Conservation (phyloP, 23 red algal genomes). For the Gracilaria domingensis region DNA sequence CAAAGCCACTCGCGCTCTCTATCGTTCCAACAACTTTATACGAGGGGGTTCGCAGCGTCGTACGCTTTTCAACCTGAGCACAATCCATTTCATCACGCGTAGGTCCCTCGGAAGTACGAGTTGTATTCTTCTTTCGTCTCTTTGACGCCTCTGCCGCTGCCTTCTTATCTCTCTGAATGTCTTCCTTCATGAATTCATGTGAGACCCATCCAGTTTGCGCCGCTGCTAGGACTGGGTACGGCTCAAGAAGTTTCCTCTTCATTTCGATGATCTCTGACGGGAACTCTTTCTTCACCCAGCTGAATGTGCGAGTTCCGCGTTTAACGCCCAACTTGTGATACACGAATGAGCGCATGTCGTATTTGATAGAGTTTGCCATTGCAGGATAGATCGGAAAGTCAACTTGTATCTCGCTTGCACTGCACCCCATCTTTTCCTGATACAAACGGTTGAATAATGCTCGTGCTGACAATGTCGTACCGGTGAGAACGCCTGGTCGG, state of each 20-base stretch:
- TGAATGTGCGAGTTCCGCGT: not conserved
- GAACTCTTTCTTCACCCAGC: not conserved
- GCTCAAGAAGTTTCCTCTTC: not conserved
- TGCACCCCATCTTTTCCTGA: not conserved
- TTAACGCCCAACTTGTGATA: not conserved
- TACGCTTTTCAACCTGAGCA: no score
- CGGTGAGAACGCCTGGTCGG: constrained; percentile 5
- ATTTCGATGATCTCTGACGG: not conserved
- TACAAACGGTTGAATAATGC: constrained; percentile 10
- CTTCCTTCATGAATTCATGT: not conserved
- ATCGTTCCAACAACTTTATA: no score
- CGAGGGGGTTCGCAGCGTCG: no score
- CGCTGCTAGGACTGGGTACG: not conserved
- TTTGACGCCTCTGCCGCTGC: not conserved
- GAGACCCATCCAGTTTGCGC: not conserved
- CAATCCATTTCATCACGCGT: no score
- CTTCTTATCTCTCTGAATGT: not conserved
- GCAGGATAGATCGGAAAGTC: not conserved
- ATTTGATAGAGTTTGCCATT: constrained; percentile 4
- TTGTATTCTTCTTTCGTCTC: not conserved
- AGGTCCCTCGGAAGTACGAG: no score
- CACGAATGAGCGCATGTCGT: not conserved
- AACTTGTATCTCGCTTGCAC: not conserved
- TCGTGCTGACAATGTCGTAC: not conserved
- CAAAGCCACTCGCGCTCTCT: no score